Percentiles rank a stretch among this genome's conserved stretches.
Conservation (phyloP, 2,329 filamentous ascomycete species). For the Sporothrix pallida region DNA sequence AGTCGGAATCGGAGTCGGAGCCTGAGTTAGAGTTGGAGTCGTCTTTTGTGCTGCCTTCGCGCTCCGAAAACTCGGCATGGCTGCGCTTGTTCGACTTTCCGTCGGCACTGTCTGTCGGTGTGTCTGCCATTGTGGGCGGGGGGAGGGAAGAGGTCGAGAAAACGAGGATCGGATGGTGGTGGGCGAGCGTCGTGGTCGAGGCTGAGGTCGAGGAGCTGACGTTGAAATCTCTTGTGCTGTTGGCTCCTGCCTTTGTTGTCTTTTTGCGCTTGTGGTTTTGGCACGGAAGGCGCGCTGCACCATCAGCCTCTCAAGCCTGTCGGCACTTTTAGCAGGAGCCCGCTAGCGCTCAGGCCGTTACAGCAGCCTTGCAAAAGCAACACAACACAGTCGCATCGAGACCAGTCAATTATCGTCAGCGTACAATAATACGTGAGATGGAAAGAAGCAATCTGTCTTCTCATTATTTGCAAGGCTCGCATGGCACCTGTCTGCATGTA, state of each 20-base stretch:
- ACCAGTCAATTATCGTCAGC: neutral
- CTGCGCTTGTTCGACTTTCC: constrained; percentile 58
- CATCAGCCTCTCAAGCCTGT: neutral
- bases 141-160: neutral
- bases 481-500: neutral
- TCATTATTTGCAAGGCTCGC: neutral
- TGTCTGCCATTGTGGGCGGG: constrained; percentile 34
- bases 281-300: neutral
- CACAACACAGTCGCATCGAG: neutral
- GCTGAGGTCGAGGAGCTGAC: constrained; percentile 18
- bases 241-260: neutral
- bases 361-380: neutral
- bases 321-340: constrained; percentile 9
- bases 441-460: neutral
- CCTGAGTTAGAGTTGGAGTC: constrained; percentile 22
- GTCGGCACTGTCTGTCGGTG: constrained; percentile 44
- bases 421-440: too few relatives aligned
- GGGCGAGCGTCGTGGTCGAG: constrained; percentile 2
- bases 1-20: constrained; percentile 46
- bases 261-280: constrained; percentile 9
- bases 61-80: constrained; percentile 60
- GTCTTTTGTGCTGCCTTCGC: constrained; percentile 45
- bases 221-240: constrained; percentile 13
- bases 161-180: neutral
- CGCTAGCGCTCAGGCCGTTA: constrained; percentile 2